Evolutionary conservation across 2,329 filamentous ascomycete genomes (phyloP).

Genomic region (Diaporthe ilicicola): DNA sequence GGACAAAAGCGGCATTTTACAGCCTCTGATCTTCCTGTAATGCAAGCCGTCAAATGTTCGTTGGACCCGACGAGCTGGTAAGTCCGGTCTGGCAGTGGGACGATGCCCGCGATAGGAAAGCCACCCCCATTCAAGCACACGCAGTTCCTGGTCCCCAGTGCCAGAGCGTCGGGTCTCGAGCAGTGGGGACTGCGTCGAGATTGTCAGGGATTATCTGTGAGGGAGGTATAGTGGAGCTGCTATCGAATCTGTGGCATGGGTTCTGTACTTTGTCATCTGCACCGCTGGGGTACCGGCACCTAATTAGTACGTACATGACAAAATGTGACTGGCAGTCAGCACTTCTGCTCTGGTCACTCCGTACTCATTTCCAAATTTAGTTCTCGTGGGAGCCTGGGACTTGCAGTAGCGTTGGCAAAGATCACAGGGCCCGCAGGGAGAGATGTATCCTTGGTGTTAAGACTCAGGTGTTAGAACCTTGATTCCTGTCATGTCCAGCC

Average conservation of each 20-base stretch:
- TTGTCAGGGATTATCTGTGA: constrained; percentile 13
- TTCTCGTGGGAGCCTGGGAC: constrained; percentile 5
- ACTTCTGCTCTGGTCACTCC: neutral
- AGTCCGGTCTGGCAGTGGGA: constrained; percentile 19
- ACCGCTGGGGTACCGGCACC: constrained; percentile 9
- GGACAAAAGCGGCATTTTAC: neutral
- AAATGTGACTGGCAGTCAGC: constrained; percentile 11
- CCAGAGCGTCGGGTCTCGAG: constrained; percentile 15
- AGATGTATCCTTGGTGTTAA: neutral
- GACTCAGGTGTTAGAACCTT: constrained; percentile 16
- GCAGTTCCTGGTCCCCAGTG: neutral
- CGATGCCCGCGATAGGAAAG: constrained; percentile 16
- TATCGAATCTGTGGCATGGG: constrained; percentile 17
- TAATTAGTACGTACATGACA: neutral
- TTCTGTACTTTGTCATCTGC: constrained; percentile 1
- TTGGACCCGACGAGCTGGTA: constrained; percentile 23
- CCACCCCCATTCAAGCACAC: constrained; percentile 13
- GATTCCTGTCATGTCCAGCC: constrained; percentile 5
- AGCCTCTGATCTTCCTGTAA: neutral
- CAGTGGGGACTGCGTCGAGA: neutral
- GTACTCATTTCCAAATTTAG: constrained; percentile 29
- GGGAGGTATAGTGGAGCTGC: constrained; percentile 21
- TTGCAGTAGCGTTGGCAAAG: constrained; percentile 33
- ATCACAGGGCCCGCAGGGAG: constrained; percentile 24
- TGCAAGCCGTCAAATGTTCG: neutral